Percentiles rank a stretch among this genome's conserved stretches.
phyloP scores from a whole-genome alignment of 306 rosid species.

The Myrica gale region DNA sequence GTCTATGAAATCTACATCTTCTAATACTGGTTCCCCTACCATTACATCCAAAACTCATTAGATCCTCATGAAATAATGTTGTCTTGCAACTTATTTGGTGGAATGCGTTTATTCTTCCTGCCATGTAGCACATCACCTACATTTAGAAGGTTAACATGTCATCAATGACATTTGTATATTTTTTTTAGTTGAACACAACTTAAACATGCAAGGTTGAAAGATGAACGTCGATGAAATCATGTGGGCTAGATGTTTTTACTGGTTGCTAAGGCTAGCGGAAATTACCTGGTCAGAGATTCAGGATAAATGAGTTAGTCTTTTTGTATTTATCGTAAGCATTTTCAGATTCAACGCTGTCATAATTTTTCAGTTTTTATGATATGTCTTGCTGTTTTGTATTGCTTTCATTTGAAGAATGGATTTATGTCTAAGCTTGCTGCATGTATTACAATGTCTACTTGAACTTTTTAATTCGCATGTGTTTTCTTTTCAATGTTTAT shows the following conservation, averaged over 20 bases:
- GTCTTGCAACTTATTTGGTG: not conserved
- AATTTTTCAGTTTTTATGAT: too few species aligned
- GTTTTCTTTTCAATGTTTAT: not conserved
- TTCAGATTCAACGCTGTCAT: too few species aligned
- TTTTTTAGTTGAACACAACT: too few species aligned
- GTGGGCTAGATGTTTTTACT: not conserved
- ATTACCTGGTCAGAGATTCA: not conserved
- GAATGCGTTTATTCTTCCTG: not conserved
- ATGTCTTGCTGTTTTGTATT: too few species aligned
- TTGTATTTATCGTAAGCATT: not conserved
- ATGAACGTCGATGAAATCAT: not conserved
- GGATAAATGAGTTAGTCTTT: not conserved
- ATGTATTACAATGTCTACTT: too few species aligned
- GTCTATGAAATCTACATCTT: not conserved
- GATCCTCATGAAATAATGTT: not conserved
- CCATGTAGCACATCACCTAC: not conserved
- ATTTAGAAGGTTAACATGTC: not conserved
- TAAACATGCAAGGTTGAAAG: too few species aligned
- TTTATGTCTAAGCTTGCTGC: too few species aligned
- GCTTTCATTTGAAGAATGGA: too few species aligned
- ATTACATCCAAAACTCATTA: not conserved
- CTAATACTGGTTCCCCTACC: not conserved
- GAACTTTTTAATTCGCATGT: not conserved
- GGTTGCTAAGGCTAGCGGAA: conserved; percentile 3
- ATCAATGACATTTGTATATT: not conserved